phyloP scores from a whole-genome alignment of 139 green algal genomes.

The Trebouxia sp. region DNA sequence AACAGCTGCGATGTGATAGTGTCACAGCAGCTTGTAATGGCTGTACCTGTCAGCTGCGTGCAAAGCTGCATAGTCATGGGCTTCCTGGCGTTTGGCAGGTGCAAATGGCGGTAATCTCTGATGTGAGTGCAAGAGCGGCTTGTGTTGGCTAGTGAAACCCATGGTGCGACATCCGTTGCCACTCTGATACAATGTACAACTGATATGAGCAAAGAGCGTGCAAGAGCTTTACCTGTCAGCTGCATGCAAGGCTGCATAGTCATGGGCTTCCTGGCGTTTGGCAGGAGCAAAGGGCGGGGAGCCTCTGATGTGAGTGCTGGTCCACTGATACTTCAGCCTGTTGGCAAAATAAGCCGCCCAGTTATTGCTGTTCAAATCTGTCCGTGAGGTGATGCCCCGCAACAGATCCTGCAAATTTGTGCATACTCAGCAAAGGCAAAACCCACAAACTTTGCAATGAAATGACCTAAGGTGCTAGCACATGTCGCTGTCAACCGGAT shows the following conservation, averaged over 20 bases:
- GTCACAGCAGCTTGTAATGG: neutral
- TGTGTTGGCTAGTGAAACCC: neutral
- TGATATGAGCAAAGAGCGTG: neutral
- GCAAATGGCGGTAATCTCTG: slow-evolving; percentile 3
- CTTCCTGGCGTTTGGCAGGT: neutral
- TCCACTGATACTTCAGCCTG: slow-evolving; percentile 23
- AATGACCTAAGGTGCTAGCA: too few relatives aligned
- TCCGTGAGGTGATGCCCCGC: slow-evolving; percentile 27
- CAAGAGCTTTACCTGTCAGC: slow-evolving; percentile 6
- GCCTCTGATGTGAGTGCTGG: neutral
- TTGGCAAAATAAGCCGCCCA: slow-evolving; percentile 28
- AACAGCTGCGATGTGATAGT: neutral
- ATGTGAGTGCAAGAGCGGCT: neutral
- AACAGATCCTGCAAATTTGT: slow-evolving; percentile 27
- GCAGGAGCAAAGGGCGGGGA: slow-evolving; percentile 8
- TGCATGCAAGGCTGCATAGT: slow-evolving; percentile 28
- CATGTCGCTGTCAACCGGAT: too few relatives aligned
- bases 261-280: slow-evolving; percentile 9
- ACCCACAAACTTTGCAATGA: too few relatives aligned
- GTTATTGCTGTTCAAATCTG: slow-evolving; percentile 1
- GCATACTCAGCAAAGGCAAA: neutral
- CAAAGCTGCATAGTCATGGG: slow-evolving; percentile 27
- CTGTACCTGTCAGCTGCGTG: slow-evolving; percentile 26
- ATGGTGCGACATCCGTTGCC: neutral
- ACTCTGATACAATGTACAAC: neutral